Evolutionary conservation across 352 stramenopile genomes (phyloP), one percentile per base, ranked within the genome.

Genomic region (Aphanomyces invadans): DNA sequence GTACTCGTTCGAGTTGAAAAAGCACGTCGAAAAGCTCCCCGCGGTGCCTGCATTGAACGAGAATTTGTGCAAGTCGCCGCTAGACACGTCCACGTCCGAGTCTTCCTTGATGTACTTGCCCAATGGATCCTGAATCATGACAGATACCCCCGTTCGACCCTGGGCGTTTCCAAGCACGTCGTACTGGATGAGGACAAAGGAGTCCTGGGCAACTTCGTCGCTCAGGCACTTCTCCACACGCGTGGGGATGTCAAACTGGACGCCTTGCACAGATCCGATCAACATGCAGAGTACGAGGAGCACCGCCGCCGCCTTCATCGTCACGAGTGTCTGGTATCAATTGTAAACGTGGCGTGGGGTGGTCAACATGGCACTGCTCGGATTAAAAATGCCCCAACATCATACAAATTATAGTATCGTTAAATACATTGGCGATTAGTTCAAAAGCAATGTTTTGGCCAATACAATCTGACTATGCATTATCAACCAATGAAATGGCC

Each of bases 81-180:
- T 80, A 9, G 79, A 84, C 68, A 79, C 87, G 73, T 94, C 85
- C 62, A 94, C 86, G 71, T 94, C 87, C 57, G 73, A 73, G 72
- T 92, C 83, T 70, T 92, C 81, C 74, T 92, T 92, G 45, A 94
- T 69, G 72, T 87, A 87, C 69, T 89, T 90, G 62, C 69, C 74
- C 44, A 79, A 70, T 28, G 86, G 86, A 71, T 92, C 86, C 19
- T 75, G 90, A 73, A 94, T 84, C 45, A 74, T 57, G 55, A 92
- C 45, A 38, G 80, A 78, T 38, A 92, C 83, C 56, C 78, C 80
- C 55, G 86, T 88, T 63, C 84, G 81, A 65, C 81, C 83, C 62
- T 85, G 78, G 51, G 70, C 68, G 1, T 76, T 72, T 44, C 80
- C 80, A 46, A 93, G 78, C 45, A 94, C 76, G 71, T 89, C 80